Evolutionary conservation across 2,329 filamentous ascomycete genomes (phyloP), one percentile per base, ranked within the genome.

Genomic region (Rutstroemia sp.): DNA sequence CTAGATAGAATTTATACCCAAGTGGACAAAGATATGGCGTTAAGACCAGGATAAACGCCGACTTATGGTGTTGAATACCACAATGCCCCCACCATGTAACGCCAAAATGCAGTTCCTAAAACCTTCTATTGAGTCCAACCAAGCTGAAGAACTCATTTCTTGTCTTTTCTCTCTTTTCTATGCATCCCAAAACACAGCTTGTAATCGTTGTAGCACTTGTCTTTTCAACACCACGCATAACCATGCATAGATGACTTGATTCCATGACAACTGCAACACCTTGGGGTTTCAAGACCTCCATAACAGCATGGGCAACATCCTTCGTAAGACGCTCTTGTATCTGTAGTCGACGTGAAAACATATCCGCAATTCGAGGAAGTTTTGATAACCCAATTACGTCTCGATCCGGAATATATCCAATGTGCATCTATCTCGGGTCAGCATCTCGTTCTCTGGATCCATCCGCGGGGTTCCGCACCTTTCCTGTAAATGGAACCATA

Each of bases 221-320:
- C 78, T 99, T 96, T 71, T 96, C 83, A 9, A 99, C 92, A n/a
- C 94, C 94, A 48, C 94, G 84, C 92, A 96, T 97, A 16, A 96
- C 91, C 92, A 97, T 99, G 77, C 94, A 99, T 48, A 97, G 77
- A 74, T 99, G 94, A 68, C 85, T 92, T 14, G 90, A 95, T 70
- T 99, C 94, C 87, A 99, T 96, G 58, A 99, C 92, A 2, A 99
- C 94, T 19, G 90, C 92, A 2, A 99, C 92, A 48, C 94, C 94
- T 69, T 95, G 90, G 2, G 94, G 94, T 71, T 95, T 88, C 49
- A 99, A 79, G 12, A 97, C 86, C 68, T 97, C 92, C 70, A 91
- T 91, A 61, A 99, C 87, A 16, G 94, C 92, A 61, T 96, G 83
- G 19, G 94, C 94, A 14, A 99, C 92, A 71, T 99, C 92, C 71